Evolutionary conservation across 2,329 filamentous ascomycete species (phyloP).

Genomic region (Fusarium buharicum): DNA sequence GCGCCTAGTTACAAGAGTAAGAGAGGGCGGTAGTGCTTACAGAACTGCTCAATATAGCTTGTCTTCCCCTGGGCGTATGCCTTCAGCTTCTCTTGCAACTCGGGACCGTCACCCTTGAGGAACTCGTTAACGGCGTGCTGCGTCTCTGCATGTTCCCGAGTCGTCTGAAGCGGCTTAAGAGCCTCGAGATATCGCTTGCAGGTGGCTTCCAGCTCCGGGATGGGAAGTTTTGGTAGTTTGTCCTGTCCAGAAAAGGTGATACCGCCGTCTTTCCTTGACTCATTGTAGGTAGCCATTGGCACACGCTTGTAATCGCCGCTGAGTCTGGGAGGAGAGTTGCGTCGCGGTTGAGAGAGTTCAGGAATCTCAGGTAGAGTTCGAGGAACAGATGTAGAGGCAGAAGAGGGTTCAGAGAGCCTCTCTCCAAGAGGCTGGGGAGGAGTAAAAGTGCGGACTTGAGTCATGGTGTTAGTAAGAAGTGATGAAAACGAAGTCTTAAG

Average conservation of each 20-base stretch:
- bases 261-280: conserved; percentile 70
- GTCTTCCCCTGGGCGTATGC: conserved; percentile 90
- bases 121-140: conserved; percentile 85
- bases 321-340: conserved; percentile 39
- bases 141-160: conserved; percentile 85
- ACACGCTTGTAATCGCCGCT: conserved; percentile 53
- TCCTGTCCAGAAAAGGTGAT: conserved; percentile 93
- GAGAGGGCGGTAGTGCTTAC: conserved; percentile 58
- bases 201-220: conserved; percentile 84
- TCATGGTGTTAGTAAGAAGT: conserved; percentile 50
- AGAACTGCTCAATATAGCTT: conserved; percentile 99
- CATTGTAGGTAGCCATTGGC: conserved; percentile 65
- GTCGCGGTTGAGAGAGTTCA: conserved; percentile 38
- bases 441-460: conserved; percentile 56
- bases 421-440: conserved; percentile 78
- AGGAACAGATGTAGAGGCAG: conserved; percentile 48
- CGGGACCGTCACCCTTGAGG: conserved; percentile 80
- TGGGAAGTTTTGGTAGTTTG: conserved; percentile 88
- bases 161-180: conserved; percentile 81
- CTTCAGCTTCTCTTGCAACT: conserved; percentile 88
- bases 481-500: conserved; percentile 57
- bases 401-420: conserved; percentile 63
- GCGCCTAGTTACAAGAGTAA: neutral
- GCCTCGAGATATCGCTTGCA: conserved; percentile 82
- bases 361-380: conserved; percentile 55